A percentile compares a stretch with the other conserved stretches of the same genome.
phyloP scores from a whole-genome alignment of 2,329 filamentous ascomycete species.

The Chalaropsis ovoidea region DNA sequence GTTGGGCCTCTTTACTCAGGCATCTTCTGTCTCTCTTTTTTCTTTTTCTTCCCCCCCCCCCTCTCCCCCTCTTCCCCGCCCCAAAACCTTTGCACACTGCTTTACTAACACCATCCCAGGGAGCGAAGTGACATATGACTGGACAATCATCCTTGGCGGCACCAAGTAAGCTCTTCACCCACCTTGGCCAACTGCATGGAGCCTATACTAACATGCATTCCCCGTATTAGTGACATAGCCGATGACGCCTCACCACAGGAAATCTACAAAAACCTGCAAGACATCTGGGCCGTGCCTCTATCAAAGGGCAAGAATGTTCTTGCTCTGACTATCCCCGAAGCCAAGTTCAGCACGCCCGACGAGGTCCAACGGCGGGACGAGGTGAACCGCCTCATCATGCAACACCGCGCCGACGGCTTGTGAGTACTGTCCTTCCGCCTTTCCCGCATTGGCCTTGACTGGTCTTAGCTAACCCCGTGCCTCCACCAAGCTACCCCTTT shows the following conservation, averaged over 20 bases:
- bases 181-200: neutral
- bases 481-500: constrained; percentile 40
- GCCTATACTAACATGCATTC: neutral
- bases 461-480: neutral
- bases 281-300: constrained; percentile 43
- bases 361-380: constrained; percentile 34
- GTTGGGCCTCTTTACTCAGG: constrained; percentile 26
- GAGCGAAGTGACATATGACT: constrained; percentile 40
- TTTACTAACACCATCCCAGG: constrained; percentile 24
- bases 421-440: constrained; percentile 30
- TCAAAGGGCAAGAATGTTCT: constrained; percentile 46
- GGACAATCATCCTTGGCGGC: constrained; percentile 53
- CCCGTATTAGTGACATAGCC: constrained; percentile 41
- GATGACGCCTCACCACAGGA: constrained; percentile 33
- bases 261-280: constrained; percentile 42
- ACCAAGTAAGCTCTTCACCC: constrained; percentile 42
- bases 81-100: neutral
- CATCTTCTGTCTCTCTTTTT: constrained; percentile 4
- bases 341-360: constrained; percentile 29
- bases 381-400: constrained; percentile 46
- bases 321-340: constrained; percentile 53
- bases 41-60: too few relatives aligned
- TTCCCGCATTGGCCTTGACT: neutral
- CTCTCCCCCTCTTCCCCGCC: neutral
- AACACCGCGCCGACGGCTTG: constrained; percentile 42